Evolutionary conservation across 345 rosid species (phyloP), one percentile per base, ranked within the genome.

Genomic region (Acer saccharum): DNA sequence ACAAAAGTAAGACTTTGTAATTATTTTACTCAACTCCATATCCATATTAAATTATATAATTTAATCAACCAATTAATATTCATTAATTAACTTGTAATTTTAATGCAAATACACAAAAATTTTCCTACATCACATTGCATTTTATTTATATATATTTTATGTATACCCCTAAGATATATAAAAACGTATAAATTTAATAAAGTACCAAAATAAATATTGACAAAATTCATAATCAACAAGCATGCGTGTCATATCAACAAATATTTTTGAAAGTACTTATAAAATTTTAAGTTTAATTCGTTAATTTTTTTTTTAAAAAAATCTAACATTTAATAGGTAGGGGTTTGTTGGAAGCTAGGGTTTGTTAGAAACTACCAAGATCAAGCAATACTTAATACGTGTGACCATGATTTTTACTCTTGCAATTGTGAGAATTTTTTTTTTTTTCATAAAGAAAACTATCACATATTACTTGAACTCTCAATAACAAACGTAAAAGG

Each of bases 221-320:
- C 43, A 67, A 35, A 27, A 60, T 44, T 18, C 39, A 3, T 44
- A 54, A 78, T 77, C 71, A 73, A 69, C 17, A 69, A 39, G 25
- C 73, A 55, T 70, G 48, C 65, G 65, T 76, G 69, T 72, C 65
- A 12, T 72, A 62, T 54, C 73, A 80, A 76, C 54, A 35, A 10
- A 43, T 39, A 10, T 43, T 76, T 13, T 14, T 54, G 8, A 13
- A 43, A 20, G 20, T 72, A 21, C 21, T 60, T 18, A 57, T 43
- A 43, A 12, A 46, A 46, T 46, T 46, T 43, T 17, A 44, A 64
- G 55, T 35, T 3, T 35, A 35, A 32, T 3, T 32, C 39, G 39
- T 32, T 32, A 1, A 29, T 2, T 29, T 29, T 29, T 35, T 35
- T 35, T 35, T 35, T 35, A 35, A n/a, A n/a, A n/a, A n/a, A 35